Percentiles rank a stretch among this genome's conserved stretches.
Evolutionary conservation across 768 basidiomycete genomes (phyloP).

Genomic region (Mycena filopes): DNA sequence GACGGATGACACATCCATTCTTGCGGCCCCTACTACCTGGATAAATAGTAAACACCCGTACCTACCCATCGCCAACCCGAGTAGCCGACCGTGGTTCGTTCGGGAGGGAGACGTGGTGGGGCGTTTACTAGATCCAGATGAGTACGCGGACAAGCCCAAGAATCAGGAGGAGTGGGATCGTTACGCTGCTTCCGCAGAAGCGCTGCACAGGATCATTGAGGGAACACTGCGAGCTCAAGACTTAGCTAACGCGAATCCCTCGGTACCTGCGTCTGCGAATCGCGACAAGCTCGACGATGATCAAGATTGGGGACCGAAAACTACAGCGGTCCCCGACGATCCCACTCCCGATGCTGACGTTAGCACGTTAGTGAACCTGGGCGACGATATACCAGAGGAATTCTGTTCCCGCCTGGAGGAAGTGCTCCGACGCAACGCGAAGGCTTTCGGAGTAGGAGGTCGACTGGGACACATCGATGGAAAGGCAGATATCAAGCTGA

Average conservation of each 20-base stretch:
- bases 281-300: conserved; percentile 19
- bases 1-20: conserved; percentile 1
- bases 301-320: neutral
- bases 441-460: neutral
- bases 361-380: neutral
- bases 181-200: neutral
- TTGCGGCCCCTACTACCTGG: conserved; percentile 27
- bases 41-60: conserved; percentile 8
- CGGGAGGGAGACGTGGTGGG: conserved; percentile 32
- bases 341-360: neutral
- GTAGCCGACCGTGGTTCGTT: conserved; percentile 35
- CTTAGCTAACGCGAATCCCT: no score
- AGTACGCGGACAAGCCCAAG: neutral
- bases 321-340: neutral
- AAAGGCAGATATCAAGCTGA: neutral
- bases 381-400: neutral
- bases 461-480: neutral
- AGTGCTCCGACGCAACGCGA: neutral
- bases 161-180: neutral
- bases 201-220: neutral
- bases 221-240: neutral
- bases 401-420: neutral
- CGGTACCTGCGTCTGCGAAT: no score
- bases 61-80: conserved; percentile 32
- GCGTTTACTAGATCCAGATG: neutral